Evolutionary conservation across 2,329 filamentous ascomycete species (phyloP).

Genomic region (Pezicula neosporulosa): DNA sequence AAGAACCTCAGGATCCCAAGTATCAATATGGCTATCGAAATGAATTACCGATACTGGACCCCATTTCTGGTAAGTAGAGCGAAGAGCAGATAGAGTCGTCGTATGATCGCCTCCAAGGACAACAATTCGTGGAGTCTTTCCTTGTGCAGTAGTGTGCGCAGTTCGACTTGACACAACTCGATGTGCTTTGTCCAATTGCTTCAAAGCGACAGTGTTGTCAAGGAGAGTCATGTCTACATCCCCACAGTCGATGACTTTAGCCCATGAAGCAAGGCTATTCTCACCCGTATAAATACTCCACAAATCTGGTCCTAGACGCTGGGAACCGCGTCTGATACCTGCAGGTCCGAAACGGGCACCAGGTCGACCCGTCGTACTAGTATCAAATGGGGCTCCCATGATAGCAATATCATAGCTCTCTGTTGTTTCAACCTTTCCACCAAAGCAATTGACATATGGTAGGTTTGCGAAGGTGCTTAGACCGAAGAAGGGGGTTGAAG

Average conservation of each 20-base stretch:
- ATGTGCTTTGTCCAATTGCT: slow-evolving; percentile 7
- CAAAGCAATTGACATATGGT: slow-evolving; percentile 9
- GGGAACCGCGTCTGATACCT: slow-evolving; percentile 29
- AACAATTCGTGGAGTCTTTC: slow-evolving; percentile 4
- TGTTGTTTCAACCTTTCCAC: not conserved
- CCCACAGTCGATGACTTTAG: slow-evolving; percentile 47
- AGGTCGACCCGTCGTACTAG: slow-evolving; percentile 31
- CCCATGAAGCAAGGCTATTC: slow-evolving; percentile 38
- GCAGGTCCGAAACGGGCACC: slow-evolving; percentile 33
- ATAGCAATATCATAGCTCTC: slow-evolving; percentile 32
- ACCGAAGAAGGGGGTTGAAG: slow-evolving; percentile 3
- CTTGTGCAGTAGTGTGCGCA: slow-evolving; percentile 38
- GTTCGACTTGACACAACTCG: not conserved
- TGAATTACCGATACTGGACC: slow-evolving; percentile 12
- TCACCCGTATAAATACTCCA: slow-evolving; percentile 37
- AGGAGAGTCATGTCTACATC: slow-evolving; percentile 43
- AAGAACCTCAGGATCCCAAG: slow-evolving; percentile 16
- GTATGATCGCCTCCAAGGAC: slow-evolving; percentile 15
- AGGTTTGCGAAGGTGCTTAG: slow-evolving; percentile 10
- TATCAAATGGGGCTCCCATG: slow-evolving; percentile 48
- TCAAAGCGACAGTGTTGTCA: slow-evolving; percentile 32
- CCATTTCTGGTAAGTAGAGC: slow-evolving; percentile 3
- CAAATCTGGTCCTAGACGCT: slow-evolving; percentile 18
- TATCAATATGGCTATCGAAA: slow-evolving; percentile 40
- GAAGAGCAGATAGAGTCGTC: slow-evolving; percentile 6